A percentile compares a stretch with the other conserved stretches of the same genome.
These are phyloP conservation scores for Tolypocladium amazonense DNA, from an alignment of 2,329 filamentous ascomycete genomes.

Conservation along the genomic window DNA sequence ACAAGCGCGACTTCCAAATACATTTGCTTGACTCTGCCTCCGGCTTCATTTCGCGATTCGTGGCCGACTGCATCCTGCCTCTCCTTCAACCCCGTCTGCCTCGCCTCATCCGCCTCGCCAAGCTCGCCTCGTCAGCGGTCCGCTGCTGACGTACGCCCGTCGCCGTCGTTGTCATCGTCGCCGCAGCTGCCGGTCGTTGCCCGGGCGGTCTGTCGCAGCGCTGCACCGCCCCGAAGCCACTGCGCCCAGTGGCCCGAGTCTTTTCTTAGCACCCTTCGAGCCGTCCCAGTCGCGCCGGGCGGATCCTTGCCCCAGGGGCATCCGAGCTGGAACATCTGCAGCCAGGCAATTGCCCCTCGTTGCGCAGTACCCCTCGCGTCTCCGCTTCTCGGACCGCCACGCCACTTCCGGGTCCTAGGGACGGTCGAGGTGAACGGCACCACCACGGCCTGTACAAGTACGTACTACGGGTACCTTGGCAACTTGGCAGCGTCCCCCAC, in stretches of 20 bases:
- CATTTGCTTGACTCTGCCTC: no score
- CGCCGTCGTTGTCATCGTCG: neutral
- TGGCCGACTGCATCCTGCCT: neutral
- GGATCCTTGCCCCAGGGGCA: neutral
- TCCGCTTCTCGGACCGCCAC: constrained; percentile 8
- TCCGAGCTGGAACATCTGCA: neutral
- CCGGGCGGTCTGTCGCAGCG: neutral
- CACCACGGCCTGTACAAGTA: neutral
- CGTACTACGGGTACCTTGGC: neutral
- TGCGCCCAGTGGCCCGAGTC: neutral
- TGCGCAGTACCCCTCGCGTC: constrained; percentile 1
- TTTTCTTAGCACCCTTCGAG: neutral
- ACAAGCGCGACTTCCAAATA: neutral
- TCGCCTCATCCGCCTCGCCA: neutral
- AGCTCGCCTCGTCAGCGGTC: neutral
- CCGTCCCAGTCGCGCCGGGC: neutral
- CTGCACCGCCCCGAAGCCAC: neutral
- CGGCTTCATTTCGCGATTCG: neutral
- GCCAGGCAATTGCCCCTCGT: neutral
- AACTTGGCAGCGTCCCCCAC: neutral
- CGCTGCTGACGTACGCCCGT: neutral
- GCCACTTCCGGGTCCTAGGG: constrained; percentile 6
- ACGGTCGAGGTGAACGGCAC: neutral
- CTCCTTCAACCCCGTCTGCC: neutral
- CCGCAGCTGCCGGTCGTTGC: neutral